Base-by-base conservation (phyloP, 73 alveolate genomes). In the Paramecium sexaurelia region DNA sequence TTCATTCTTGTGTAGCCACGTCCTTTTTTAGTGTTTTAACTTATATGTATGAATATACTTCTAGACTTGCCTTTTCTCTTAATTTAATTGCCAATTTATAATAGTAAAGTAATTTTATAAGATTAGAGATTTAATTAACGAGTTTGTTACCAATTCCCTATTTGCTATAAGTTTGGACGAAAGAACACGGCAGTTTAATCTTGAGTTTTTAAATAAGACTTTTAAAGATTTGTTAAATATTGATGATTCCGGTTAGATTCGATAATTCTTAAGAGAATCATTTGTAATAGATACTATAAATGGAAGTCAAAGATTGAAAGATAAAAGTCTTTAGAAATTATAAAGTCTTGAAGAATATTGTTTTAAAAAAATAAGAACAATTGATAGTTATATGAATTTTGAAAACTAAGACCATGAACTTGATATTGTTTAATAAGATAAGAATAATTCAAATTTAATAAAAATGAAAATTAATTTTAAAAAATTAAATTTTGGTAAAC, bases 11-110 rank as follows among this genome's bases (percentile, higher is more conserved):
- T 22, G 43, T 45, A 13, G 9, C 47, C 45, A 61, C 26, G 0
- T 29, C 43, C 1, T 61, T 61, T 61, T 22, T 61, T 61, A 32
- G 83, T 61, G 39, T 32, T 0, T 61, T 61, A 32, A 32, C 83
- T 9, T 61, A 61, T 61, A 61, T 61, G 83, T 29, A 5, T 61
- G 83, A 61, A 61, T 61, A 61, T 61, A 61, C 83, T 61, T 61
- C 83, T 3, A 61, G 83, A 26, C 43, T 61, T 29, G 83, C 83
- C 2, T 61, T 61, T 26, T 61, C 83, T 11, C 43, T 61, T 29
- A 61, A 61, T 24, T 29, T 61, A 61, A 61, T 61, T 61, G 83
- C 83, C 43, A 32, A 61, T 13, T 26, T 26, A 61, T 32, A 61
- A 61, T 26, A 6, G 83, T 61, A 61, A 61, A 61, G 8, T 7